A percentile compares a stretch with the other conserved stretches of the same genome.
Evolutionary conservation across 1,284 basidiomycete species (phyloP).

Genomic region (Macrocystidia cucumis): DNA sequence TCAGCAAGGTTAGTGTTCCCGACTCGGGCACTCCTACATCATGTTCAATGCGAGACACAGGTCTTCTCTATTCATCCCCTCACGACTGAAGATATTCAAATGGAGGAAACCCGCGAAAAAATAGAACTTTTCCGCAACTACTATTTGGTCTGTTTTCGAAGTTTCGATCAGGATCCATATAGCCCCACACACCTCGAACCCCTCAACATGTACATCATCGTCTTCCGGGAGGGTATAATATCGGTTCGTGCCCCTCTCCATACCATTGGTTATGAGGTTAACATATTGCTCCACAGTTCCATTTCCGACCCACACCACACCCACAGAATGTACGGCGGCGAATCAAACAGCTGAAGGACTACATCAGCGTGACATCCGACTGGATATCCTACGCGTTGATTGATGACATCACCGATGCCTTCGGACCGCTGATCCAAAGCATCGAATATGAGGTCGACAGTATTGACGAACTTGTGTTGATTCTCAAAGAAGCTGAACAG

Average conservation of each 20-base stretch:
- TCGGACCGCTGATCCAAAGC: slow-evolving; percentile 95
- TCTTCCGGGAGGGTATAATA: slow-evolving; percentile 96
- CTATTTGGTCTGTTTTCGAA: slow-evolving; percentile 98
- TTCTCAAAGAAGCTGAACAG: slow-evolving; percentile 73
- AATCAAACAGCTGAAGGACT: slow-evolving; percentile 99
- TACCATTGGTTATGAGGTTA: not conserved
- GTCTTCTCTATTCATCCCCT: slow-evolving; percentile 97
- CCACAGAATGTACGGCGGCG: slow-evolving; percentile 96
- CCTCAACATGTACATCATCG: slow-evolving; percentile 99
- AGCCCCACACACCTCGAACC: slow-evolving; percentile 97
- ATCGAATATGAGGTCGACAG: slow-evolving; percentile 99
- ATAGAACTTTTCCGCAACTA: slow-evolving; percentile 99
- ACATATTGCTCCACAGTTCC: slow-evolving; percentile 60
- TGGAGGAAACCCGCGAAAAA: slow-evolving; percentile 99
- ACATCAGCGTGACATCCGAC: slow-evolving; percentile 97
- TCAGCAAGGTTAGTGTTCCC: slow-evolving; percentile 68
- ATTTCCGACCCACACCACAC: slow-evolving; percentile 95
- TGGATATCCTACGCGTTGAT: slow-evolving; percentile 99
- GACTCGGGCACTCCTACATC: too few species aligned
- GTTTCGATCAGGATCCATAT: slow-evolving; percentile 98
- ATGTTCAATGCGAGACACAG: slow-evolving; percentile 29
- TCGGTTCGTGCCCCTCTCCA: slow-evolving; percentile 48
- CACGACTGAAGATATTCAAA: slow-evolving; percentile 98
- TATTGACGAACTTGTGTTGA: slow-evolving; percentile 97
- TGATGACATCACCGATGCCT: slow-evolving; percentile 99